Conservation (phyloP, 495 filamentous ascomycete species). For the Neurospora sp. region DNA sequence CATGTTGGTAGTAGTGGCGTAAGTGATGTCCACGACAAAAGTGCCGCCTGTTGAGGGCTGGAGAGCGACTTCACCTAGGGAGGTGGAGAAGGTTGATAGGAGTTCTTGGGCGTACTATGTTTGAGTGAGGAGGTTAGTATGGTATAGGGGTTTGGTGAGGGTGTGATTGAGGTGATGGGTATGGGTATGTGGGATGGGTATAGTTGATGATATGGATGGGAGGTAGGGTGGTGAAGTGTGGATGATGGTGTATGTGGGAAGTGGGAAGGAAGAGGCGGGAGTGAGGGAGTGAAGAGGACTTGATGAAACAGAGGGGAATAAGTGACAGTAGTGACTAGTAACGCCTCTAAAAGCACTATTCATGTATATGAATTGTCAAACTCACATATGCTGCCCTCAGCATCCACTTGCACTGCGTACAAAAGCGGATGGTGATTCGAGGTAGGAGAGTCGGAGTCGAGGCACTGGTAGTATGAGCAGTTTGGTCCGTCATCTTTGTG, state of each 20-base stretch:
- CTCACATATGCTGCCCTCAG: conserved; percentile 72
- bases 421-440: conserved; percentile 67
- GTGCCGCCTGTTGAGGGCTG: conserved; percentile 76
- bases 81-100: conserved; percentile 83
- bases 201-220: no score
- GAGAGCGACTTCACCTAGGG: conserved; percentile 84
- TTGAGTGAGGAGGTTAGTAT: neutral
- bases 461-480: neutral
- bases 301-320: neutral
- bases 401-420: conserved; percentile 89
- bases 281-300: neutral
- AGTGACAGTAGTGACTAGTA: neutral
- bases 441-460: conserved; percentile 18
- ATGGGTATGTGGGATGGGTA: no score
- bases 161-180: no score
- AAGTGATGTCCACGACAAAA: conserved; percentile 61
- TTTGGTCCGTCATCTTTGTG: neutral
- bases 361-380: conserved; percentile 2
- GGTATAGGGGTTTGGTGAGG: no score
- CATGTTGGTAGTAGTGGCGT: conserved; percentile 10
- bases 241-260: neutral
- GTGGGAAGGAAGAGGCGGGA: neutral
- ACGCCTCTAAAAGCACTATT: neutral
- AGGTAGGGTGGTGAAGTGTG: neutral
- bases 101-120: conserved; percentile 91